A percentile compares a stretch with the other conserved stretches of the same genome.
Conservation (phyloP, 331 rosid species). For the Cydonia oblonga region DNA sequence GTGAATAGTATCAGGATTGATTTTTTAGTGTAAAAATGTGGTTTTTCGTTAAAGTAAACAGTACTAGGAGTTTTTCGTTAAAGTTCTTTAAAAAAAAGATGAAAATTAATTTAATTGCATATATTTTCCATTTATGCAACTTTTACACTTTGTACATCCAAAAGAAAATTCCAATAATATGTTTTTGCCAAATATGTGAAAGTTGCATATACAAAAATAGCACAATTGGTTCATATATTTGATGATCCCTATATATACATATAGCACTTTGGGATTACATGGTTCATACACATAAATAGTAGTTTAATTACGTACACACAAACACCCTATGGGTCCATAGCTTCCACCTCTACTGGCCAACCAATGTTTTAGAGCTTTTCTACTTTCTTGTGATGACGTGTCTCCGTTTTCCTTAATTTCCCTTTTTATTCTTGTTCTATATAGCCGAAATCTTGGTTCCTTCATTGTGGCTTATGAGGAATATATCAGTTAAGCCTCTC, state of each 20-base stretch:
- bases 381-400: neutral
- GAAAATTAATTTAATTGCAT: too few relatives aligned
- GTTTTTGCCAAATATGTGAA: neutral
- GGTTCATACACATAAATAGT: neutral
- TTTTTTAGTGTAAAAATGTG: too few relatives aligned
- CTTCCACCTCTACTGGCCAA: neutral
- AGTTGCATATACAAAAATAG: neutral
- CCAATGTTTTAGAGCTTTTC: neutral
- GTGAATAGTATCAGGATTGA: too few relatives aligned
- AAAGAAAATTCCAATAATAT: too few relatives aligned
- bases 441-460: neutral
- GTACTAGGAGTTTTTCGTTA: too few relatives aligned
- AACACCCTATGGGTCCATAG: neutral
- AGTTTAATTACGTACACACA: neutral
- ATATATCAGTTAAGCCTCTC: neutral
- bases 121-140: too few relatives aligned
- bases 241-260: too few relatives aligned
- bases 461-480: too few relatives aligned
- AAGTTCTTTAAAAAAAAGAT: too few relatives aligned
- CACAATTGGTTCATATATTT: neutral
- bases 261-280: neutral
- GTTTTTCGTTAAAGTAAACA: too few relatives aligned
- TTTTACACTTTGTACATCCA: too few relatives aligned
- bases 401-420: neutral
- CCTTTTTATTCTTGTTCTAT: neutral